Percentiles rank a stretch among this genome's conserved stretches.
These are phyloP conservation scores for Malus hybrid DNA, from an alignment of 331 rosid genomes.

Conservation along the genomic window DNA sequence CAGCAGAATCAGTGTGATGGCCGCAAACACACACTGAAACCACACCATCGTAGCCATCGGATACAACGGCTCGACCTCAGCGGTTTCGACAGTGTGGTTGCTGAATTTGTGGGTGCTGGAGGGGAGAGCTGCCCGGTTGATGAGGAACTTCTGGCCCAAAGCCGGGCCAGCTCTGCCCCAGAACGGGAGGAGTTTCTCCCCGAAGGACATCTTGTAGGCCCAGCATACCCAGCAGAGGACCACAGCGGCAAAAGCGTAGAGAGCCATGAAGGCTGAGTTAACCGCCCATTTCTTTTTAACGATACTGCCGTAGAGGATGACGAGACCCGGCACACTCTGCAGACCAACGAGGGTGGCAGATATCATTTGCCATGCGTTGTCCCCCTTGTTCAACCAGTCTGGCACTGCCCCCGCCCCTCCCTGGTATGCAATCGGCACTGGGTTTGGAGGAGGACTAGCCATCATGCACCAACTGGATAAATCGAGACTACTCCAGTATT, in stretches of 20 bases:
- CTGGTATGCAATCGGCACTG: conserved; percentile 30
- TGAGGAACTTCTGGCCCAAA: conserved; percentile 44
- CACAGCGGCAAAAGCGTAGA: conserved; percentile 67
- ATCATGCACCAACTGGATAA: not conserved
- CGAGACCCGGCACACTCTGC: conserved; percentile 64
- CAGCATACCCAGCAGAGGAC: conserved; percentile 58
- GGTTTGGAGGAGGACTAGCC: conserved; percentile 22
- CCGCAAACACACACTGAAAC: conserved; percentile 63
- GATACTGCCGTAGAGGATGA: conserved; percentile 61
- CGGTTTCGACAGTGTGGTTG: conserved; percentile 25
- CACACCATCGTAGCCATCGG: conserved; percentile 76
- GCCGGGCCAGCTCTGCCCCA: conserved; percentile 72
- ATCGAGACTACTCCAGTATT: too few species aligned
- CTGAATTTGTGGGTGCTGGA: conserved; percentile 7
- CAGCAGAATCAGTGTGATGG: conserved; percentile 43
- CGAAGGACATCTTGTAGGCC: conserved; percentile 78
- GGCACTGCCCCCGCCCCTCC: conserved; percentile 41
- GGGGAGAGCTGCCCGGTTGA: conserved; percentile 29
- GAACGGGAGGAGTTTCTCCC: conserved; percentile 48
- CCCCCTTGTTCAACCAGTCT: conserved; percentile 67
- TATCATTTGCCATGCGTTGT: conserved; percentile 74
- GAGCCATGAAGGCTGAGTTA: conserved; percentile 76
- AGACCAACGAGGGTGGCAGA: conserved; percentile 61
- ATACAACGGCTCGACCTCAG: conserved; percentile 27
- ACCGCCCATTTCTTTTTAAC: conserved; percentile 77